Evolutionary conservation across 345 rosid species (phyloP).

Genomic region (Psidium friedrichsthalianum): DNA sequence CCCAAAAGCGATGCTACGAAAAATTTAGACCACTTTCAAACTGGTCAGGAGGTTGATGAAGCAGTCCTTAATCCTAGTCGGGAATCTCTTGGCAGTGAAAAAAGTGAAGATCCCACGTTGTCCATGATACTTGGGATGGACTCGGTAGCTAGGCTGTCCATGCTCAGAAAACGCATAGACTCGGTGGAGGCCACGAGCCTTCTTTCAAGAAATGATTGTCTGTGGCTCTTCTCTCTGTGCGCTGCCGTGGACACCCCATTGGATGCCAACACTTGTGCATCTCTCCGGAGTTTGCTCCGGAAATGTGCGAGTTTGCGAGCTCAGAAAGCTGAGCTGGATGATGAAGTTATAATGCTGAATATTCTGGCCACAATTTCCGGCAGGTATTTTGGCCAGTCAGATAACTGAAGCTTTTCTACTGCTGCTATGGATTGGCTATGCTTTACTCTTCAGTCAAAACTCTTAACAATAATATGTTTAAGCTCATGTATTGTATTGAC

Average conservation of each 20-base stretch:
- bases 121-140: constrained; percentile 52
- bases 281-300: constrained; percentile 52
- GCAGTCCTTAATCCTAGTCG: not conserved
- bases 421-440: not conserved
- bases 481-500: not conserved
- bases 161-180: constrained; percentile 50
- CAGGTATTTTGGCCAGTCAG: constrained; percentile 71
- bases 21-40: not conserved
- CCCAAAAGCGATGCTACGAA: not conserved
- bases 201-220: constrained; percentile 34
- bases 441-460: not conserved
- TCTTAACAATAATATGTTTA: not conserved
- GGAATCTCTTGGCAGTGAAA: constrained; percentile 2
- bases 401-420: constrained; percentile 11
- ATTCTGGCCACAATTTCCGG: constrained; percentile 70
- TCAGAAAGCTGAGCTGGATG: constrained; percentile 45
- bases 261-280: constrained; percentile 59
- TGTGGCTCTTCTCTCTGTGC: constrained; percentile 73
- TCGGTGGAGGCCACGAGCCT: constrained; percentile 23
- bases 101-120: constrained; percentile 21
- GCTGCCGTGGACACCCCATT: constrained; percentile 71
- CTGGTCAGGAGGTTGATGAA: not conserved
- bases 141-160: constrained; percentile 56
- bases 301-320: constrained; percentile 72
- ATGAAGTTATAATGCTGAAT: constrained; percentile 66